phyloP scores from a whole-genome alignment of 2,329 filamentous ascomycete genomes.

The Aspergillus fijiensis region DNA sequence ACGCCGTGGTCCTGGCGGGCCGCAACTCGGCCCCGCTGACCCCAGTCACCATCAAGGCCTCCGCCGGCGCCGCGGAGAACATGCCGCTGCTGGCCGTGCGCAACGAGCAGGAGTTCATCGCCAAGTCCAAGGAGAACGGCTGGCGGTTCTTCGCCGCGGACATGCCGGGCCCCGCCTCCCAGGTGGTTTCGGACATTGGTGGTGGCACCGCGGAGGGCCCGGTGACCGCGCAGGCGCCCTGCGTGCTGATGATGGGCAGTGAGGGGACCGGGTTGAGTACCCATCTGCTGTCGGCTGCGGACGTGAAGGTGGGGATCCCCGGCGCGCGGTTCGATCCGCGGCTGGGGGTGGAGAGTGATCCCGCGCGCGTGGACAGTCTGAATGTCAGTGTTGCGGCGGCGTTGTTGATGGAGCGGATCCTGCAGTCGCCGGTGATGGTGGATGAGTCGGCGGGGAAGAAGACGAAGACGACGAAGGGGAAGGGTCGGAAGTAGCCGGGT shows the following conservation, averaged over 20 bases:
- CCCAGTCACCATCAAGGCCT: conserved; percentile 79
- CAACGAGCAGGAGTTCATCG: conserved; percentile 68
- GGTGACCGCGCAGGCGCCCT: conserved; percentile 58
- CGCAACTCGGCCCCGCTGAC: conserved; percentile 72
- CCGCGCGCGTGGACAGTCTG: conserved; percentile 73
- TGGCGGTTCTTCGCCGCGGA: conserved; percentile 84
- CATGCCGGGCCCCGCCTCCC: conserved; percentile 37
- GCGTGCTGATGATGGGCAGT: conserved; percentile 77
- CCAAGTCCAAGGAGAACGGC: conserved; percentile 64
- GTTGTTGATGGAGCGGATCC: conserved; percentile 56
- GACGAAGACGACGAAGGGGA: neutral
- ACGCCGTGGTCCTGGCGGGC: conserved; percentile 75
- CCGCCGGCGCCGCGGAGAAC: conserved; percentile 81
- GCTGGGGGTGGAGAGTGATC: conserved; percentile 33
- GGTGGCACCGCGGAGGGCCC: conserved; percentile 43
- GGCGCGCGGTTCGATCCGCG: conserved; percentile 49
- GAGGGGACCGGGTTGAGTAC: conserved; percentile 74
- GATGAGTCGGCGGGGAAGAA: conserved; percentile 21
- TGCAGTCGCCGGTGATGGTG: conserved; percentile 34
- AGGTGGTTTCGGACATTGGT: conserved; percentile 26
- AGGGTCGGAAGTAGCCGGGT: neutral
- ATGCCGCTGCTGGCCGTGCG: conserved; percentile 70
- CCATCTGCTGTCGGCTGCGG: conserved; percentile 63
- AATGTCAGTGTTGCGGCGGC: conserved; percentile 90
- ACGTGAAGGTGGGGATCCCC: conserved; percentile 64